These are phyloP conservation scores for Aquilaria malaccensis DNA, from an alignment of 345 rosid genomes.

Conservation along the genomic window DNA sequence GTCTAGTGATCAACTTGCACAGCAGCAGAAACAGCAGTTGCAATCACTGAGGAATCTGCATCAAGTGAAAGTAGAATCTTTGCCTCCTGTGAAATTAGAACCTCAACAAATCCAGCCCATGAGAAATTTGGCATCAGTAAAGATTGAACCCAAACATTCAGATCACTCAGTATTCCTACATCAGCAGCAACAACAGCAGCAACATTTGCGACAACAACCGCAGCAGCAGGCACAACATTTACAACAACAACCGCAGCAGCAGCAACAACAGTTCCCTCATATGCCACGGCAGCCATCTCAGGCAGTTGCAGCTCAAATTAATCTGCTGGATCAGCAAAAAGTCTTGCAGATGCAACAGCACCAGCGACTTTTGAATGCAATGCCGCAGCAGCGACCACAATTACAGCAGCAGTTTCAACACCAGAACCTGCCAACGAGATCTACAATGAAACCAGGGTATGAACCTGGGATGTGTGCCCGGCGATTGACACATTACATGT, in stretches of 20 bases:
- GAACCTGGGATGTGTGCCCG: conserved; percentile 98
- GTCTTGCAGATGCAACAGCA: conserved; percentile 67
- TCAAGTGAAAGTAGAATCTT: conserved; percentile 71
- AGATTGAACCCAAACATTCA: conserved; percentile 75
- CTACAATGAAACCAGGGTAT: conserved; percentile 63
- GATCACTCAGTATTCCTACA: conserved; percentile 73
- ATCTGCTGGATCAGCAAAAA: conserved; percentile 70
- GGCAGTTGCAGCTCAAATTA: conserved; percentile 60
- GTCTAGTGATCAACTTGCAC: conserved; percentile 56
- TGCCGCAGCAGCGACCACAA: conserved; percentile 81
- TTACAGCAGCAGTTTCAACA: conserved; percentile 74
- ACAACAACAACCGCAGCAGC: conserved; percentile 57
- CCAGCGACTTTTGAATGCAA: conserved; percentile 73
- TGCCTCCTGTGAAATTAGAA: conserved; percentile 64
- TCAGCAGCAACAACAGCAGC: conserved; percentile 85
- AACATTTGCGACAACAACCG: conserved; percentile 40
- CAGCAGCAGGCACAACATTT: conserved; percentile 40
- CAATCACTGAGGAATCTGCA: conserved; percentile 54
- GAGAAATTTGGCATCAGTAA: conserved; percentile 62
- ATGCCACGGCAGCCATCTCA: conserved; percentile 86
- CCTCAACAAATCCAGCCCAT: conserved; percentile 56
- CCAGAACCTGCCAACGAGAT: conserved; percentile 66
- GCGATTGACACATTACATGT: conserved; percentile 84
- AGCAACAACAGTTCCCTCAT: conserved; percentile 65
- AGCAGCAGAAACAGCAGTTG: conserved; percentile 49